Evolutionary conservation across 2,329 filamentous ascomycete genomes (phyloP).

Genomic region (Verticillium albo-atrum): DNA sequence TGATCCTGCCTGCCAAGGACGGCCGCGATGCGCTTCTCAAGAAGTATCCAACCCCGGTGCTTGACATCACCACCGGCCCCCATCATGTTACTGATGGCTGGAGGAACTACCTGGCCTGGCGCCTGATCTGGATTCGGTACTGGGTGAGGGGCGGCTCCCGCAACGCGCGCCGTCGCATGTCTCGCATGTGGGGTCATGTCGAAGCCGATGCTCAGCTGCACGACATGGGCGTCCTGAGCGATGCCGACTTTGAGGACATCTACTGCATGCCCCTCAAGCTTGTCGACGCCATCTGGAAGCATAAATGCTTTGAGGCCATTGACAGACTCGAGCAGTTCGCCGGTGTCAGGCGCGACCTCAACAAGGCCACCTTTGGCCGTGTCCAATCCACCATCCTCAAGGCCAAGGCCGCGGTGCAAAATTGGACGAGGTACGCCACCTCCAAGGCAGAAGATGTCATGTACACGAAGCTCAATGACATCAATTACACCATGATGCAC

Average conservation of each 20-base stretch:
- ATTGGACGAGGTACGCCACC: neutral
- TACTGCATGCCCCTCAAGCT: neutral
- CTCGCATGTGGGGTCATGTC: neutral
- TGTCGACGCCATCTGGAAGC: neutral
- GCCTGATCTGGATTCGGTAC: neutral
- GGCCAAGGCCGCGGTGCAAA: neutral
- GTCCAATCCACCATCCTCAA: neutral
- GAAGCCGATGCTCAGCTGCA: neutral
- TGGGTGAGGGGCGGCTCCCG: neutral
- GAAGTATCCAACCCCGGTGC: neutral
- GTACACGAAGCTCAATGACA: neutral
- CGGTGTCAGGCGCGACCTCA: neutral
- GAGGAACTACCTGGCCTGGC: neutral
- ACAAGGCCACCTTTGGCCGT: neutral
- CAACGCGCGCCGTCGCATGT: no score
- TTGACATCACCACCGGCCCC: no score
- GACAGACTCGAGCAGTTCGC: neutral
- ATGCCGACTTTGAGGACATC: neutral
- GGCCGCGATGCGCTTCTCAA: neutral
- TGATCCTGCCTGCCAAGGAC: neutral
- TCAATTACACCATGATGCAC: neutral
- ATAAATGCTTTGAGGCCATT: neutral
- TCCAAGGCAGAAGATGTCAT: neutral
- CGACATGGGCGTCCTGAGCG: neutral
- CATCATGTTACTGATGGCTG: no score